Conservation (phyloP, 768 basidiomycete species). For the Holtermanniella nyarrowii region DNA sequence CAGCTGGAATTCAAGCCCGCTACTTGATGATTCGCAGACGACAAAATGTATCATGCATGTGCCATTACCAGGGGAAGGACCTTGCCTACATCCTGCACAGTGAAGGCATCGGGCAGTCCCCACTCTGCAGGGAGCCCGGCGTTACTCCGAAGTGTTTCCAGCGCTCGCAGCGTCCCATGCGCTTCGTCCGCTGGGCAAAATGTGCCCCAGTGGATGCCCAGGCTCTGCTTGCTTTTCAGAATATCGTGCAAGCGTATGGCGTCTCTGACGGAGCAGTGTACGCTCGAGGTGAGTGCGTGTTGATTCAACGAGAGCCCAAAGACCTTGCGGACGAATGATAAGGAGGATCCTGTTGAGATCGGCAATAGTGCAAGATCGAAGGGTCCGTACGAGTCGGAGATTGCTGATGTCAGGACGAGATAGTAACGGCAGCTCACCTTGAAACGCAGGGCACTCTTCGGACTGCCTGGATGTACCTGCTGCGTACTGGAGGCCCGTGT, state of each 20-base stretch:
- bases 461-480: conserved; percentile 1
- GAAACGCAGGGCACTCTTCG: conserved; percentile 17
- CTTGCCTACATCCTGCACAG: no score
- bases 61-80: no score
- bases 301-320: conserved; percentile 13
- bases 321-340: conserved; percentile 15
- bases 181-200: conserved; percentile 10
- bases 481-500: conserved; percentile 22
- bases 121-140: no score
- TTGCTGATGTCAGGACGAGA: conserved; percentile 7
- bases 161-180: conserved; percentile 28
- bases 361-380: conserved; percentile 20
- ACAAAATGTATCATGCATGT: no score
- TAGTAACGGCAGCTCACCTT: conserved; percentile 8
- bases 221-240: background rate
- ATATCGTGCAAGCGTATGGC: conserved; percentile 1
- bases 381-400: conserved; percentile 12
- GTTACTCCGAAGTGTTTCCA: conserved; percentile 12
- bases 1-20: conserved; percentile 33
- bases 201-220: conserved; percentile 11
- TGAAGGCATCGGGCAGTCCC: no score
- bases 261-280: conserved; percentile 8
- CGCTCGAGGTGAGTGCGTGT: conserved; percentile 11
- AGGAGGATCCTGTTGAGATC: conserved; percentile 19
- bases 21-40: no score